Conservation (phyloP, 2,329 filamentous ascomycete genomes). For the Chaetomiaceae sp. region DNA sequence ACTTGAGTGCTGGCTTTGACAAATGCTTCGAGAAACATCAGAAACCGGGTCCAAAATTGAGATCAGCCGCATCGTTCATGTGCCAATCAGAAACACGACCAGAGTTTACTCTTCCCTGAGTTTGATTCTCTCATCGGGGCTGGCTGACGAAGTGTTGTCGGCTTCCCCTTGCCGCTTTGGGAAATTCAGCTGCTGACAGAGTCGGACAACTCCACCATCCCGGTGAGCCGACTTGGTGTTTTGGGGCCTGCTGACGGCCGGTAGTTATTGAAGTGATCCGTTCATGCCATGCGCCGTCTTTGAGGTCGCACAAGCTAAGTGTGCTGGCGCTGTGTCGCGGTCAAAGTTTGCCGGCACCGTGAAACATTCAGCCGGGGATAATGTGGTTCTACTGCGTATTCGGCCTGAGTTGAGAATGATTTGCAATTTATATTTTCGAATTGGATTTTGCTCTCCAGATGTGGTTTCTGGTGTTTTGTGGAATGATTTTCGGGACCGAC, state of each 20-base stretch:
- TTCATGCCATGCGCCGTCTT: conserved; percentile 7
- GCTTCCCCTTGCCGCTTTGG: conserved; percentile 1
- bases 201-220: too few species aligned
- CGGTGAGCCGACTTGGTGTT: background rate
- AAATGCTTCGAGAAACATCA: conserved; percentile 1
- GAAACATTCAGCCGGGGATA: background rate
- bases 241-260: background rate
- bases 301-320: background rate
- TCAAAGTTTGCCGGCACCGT: background rate
- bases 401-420: background rate
- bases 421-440: too few species aligned
- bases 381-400: background rate
- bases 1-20: background rate
- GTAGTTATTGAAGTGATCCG: background rate
- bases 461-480: background rate
- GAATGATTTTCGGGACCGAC: background rate
- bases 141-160: background rate
- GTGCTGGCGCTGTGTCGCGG: background rate
- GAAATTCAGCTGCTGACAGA: conserved; percentile 1
- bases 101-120: background rate
- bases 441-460: background rate
- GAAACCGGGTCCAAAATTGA: background rate
- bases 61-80: background rate
- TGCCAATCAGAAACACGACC: background rate
- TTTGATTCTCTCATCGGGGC: background rate